Base-by-base conservation (phyloP, 768 basidiomycete species). In the Rhizopogon salebrosus region DNA sequence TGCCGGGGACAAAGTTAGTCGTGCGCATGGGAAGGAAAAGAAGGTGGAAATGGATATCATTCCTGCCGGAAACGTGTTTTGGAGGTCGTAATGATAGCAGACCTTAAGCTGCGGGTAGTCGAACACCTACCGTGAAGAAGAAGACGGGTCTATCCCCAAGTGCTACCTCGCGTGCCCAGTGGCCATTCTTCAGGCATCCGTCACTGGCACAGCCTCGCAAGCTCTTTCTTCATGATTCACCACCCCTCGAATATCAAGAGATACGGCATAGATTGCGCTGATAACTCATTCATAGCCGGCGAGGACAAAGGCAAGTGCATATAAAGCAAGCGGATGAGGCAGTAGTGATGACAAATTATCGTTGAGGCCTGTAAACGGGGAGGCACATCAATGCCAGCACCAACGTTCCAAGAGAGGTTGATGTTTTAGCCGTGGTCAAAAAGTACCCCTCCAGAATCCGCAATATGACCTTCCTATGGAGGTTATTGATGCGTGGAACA, bases 341-440 rank as follows among this genome's bases (percentile, higher is more conserved):
- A 68, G 66, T n/a, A 61, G 61, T 10, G 72, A 73, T 4, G 67
- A 71, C 6, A 68, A 70, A 11, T 71, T 70, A 9, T 67, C 0
- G 64, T 68, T 26, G 69, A 60, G 57, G 63, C 60, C 59, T 65
- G 22, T 64, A 62, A 59, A 67, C 71, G n/a, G 54, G 61, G 66
- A 57, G 63, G 53, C 16, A 73, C 75, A 0, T 77, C 79, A 13
- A 68, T 66, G 40, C 69, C 58, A 4, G 46, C 61, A n/a, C 59
- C 68, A 3, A 37, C 64, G 6, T 62, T 62, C 35, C 71, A 75
- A 31, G 87, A 88, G 63, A 78, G 76, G 59, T 82, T 83, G 0
- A 86, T 77, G 2, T 70, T 89, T 48, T 46, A 89, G 87, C 75
- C 87, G 87, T 37, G 87, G 87, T 43, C 79, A 80, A 35, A 80